These are phyloP conservation scores for Trichosporon sp. DNA, from an alignment of 1,284 basidiomycete genomes.

Conservation along the genomic window DNA sequence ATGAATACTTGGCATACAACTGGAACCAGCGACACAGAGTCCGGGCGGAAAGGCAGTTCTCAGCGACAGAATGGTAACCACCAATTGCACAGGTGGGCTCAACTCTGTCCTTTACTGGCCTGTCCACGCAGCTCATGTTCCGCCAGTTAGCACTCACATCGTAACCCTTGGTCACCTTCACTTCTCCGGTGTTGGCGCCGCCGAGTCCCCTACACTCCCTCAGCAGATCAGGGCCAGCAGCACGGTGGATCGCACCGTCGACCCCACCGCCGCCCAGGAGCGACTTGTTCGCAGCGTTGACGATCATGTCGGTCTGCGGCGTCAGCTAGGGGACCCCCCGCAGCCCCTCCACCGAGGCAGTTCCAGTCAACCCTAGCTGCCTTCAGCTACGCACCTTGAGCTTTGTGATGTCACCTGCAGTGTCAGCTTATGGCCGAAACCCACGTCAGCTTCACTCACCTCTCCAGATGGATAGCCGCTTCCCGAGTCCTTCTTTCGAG, in stretches of 20 bases:
- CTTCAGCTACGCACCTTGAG: constrained; percentile 40
- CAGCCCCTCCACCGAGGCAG: neutral
- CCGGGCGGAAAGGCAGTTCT: no score
- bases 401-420: constrained; percentile 52
- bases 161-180: constrained; percentile 53
- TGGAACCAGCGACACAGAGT: no score
- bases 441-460: constrained; percentile 31
- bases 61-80: no score
- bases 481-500: constrained; percentile 28
- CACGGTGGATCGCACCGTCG: constrained; percentile 65
- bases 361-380: no score
- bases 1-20: no score
- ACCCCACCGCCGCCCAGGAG: constrained; percentile 67
- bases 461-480: constrained; percentile 46
- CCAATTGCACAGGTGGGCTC: no score
- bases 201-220: constrained; percentile 70
- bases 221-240: constrained; percentile 73
- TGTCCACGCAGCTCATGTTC: no score
- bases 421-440: constrained; percentile 14
- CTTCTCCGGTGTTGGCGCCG: constrained; percentile 79
- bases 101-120: no score
- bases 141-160: constrained; percentile 38
- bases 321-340: neutral
- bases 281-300: constrained; percentile 81
- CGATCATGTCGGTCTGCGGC: constrained; percentile 68